phyloP scores from a whole-genome alignment of 352 stramenopile species.

The Phytophthora cryptogea region DNA sequence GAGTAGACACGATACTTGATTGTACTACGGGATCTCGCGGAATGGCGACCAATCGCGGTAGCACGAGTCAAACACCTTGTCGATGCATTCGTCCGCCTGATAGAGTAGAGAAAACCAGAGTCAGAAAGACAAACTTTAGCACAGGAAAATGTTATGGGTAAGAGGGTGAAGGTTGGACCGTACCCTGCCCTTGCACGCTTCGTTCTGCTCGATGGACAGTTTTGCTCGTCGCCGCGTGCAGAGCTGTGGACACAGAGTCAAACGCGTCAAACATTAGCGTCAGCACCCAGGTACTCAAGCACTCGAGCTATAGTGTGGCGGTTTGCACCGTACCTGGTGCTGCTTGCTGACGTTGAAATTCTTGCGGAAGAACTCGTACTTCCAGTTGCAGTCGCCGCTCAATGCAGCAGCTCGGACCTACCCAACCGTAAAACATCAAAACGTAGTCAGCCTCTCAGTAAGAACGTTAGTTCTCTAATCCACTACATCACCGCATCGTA shows the following conservation, averaged over 20 bases:
- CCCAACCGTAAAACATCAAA: slow-evolving; percentile 3
- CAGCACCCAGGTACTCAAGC: neutral
- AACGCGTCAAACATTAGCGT: neutral
- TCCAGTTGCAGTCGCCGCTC: slow-evolving; percentile 91
- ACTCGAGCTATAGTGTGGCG: neutral
- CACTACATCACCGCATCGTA: slow-evolving; percentile 20
- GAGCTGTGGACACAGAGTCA: slow-evolving; percentile 39
- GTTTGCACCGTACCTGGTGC: slow-evolving; percentile 64
- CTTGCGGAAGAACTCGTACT: slow-evolving; percentile 92
- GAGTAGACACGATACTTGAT: neutral
- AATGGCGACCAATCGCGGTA: slow-evolving; percentile 85
- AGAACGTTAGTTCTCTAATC: neutral
- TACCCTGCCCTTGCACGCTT: slow-evolving; percentile 77
- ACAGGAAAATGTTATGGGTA: neutral
- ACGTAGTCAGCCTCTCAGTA: neutral
- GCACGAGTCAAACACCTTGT: slow-evolving; percentile 86
- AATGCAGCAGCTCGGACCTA: slow-evolving; percentile 75
- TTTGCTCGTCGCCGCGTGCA: slow-evolving; percentile 91
- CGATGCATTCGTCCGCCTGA: slow-evolving; percentile 84
- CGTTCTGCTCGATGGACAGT: slow-evolving; percentile 78
- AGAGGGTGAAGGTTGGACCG: slow-evolving; percentile 8
- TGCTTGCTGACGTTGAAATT: slow-evolving; percentile 91
- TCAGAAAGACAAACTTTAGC: neutral
- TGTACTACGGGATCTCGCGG: slow-evolving; percentile 74
- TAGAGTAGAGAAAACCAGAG: neutral